Conservation (phyloP, 148 eudicot species). For the Rhododendron molle region DNA sequence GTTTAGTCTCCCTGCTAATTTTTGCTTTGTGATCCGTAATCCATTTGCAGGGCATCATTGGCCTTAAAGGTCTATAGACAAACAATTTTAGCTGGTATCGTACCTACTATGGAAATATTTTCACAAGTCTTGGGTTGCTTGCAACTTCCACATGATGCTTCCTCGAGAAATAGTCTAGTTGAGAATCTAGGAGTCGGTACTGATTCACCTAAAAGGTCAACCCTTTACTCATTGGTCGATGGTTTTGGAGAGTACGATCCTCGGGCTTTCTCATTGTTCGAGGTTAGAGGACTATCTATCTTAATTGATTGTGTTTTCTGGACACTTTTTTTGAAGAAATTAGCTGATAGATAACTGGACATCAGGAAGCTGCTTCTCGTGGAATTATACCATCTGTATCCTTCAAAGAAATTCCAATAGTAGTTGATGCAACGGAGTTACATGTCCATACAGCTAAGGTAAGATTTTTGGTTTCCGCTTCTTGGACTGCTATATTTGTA, state of each 20-base stretch:
- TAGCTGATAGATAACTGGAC: conserved; percentile 5
- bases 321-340: neutral
- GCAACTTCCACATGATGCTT: conserved; percentile 65
- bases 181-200: conserved; percentile 60
- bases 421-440: conserved; percentile 59
- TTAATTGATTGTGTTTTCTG: neutral
- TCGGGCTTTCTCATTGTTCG: conserved; percentile 83
- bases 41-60: conserved; percentile 65
- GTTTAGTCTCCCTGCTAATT: neutral
- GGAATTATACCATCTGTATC: conserved; percentile 69
- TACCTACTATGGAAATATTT: conserved; percentile 58
- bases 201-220: conserved; percentile 49
- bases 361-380: conserved; percentile 87
- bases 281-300: conserved; percentile 46
- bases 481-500: neutral
- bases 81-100: conserved; percentile 60
- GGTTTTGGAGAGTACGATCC: conserved; percentile 98
- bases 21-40: conserved; percentile 1
- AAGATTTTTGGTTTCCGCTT: conserved; percentile 11
- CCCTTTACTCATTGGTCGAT: conserved; percentile 61
- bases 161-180: conserved; percentile 52
- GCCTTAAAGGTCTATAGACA: conserved; percentile 82
- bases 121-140: conserved; percentile 85
- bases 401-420: conserved; percentile 55
- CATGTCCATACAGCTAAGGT: conserved; percentile 68